Evolutionary conservation across 2,329 filamentous ascomycete species (phyloP), one percentile per base, ranked within the genome.

Genomic region (Verticillium isaacii): DNA sequence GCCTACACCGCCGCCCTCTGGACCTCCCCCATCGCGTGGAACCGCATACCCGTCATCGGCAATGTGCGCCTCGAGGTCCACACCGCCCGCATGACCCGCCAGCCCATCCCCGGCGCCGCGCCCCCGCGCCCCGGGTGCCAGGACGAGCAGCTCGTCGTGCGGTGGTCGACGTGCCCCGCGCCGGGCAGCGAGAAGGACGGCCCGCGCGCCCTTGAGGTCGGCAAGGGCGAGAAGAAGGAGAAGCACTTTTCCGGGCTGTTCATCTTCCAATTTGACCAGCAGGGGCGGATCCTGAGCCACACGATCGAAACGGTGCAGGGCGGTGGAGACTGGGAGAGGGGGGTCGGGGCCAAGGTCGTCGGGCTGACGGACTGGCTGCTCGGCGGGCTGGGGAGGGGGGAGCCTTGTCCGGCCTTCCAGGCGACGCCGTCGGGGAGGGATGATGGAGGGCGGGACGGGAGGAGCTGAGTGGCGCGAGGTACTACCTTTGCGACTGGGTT

Each of bases 1-100:
- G 90, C 92, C 57, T 99, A 99, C 74, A 90, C 90, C 39, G 64
- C 95, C 19, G 95, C 95, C 2, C 81, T 99, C 41, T 98, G 93
- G 93, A 97, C 95, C 0, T 93, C 93, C 0, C 95, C 95, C 0
- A 89, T 99, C 59, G 94, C 93, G 34, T 99, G 95, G 95, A 96
- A 96, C 70, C 87, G 91, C 32, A 84, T 99, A 1, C 95, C 95
- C 2, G 86, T 98, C 23, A 85, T 97, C 36, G 93, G 94, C 67
- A 96, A 97, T 70, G 92, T 97, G 55, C 89, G 88, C 68, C 84
- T 99, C 12, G 88, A 92, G 68, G 95, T 99, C 59, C 76, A 96
- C 19, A 94, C 91, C 14, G 93, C 97, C 79, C 90, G 94, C 68
- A 95, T 99, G 85, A 86, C 89, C 62, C 84, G 85, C 63, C 82